These are phyloP conservation scores for Amanita pseudoporphyria DNA, from an alignment of 768 basidiomycete species.

Conservation along the genomic window DNA sequence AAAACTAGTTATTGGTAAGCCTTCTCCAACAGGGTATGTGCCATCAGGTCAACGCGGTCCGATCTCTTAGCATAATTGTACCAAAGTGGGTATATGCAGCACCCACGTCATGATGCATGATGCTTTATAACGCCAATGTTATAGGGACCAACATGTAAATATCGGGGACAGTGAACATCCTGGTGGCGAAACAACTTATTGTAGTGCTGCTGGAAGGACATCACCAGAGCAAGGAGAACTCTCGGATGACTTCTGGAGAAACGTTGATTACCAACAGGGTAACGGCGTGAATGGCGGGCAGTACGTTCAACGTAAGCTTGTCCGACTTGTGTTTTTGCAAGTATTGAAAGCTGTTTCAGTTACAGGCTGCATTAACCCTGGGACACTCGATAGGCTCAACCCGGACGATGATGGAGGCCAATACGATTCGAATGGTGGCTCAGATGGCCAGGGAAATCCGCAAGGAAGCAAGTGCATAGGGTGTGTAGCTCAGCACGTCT, in stretches of 20 bases:
- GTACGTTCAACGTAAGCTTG: constrained; percentile 34
- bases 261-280: constrained; percentile 35
- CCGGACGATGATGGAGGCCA: constrained; percentile 42
- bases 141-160: constrained; percentile 37
- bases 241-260: constrained; percentile 38
- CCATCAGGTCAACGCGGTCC: neutral
- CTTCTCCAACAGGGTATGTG: neutral
- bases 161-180: constrained; percentile 49
- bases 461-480: constrained; percentile 41
- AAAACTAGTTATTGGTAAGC: neutral
- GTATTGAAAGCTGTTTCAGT: constrained; percentile 21
- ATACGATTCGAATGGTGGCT: constrained; percentile 52
- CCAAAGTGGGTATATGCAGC: constrained; percentile 5
- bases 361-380: constrained; percentile 45
- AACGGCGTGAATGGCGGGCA: constrained; percentile 28
- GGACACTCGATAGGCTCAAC: constrained; percentile 32
- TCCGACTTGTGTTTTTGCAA: neutral
- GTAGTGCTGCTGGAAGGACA: constrained; percentile 31
- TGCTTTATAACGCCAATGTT: neutral
- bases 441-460: constrained; percentile 40
- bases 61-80: constrained; percentile 3
- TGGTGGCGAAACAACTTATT: constrained; percentile 46
- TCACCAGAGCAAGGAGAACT: constrained; percentile 37
- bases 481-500: constrained; percentile 18
- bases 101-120: neutral